Evolutionary conservation across 129 eudicot genomes (phyloP), one percentile per base, ranked within the genome.

Genomic region (Ambrosia trifida): DNA sequence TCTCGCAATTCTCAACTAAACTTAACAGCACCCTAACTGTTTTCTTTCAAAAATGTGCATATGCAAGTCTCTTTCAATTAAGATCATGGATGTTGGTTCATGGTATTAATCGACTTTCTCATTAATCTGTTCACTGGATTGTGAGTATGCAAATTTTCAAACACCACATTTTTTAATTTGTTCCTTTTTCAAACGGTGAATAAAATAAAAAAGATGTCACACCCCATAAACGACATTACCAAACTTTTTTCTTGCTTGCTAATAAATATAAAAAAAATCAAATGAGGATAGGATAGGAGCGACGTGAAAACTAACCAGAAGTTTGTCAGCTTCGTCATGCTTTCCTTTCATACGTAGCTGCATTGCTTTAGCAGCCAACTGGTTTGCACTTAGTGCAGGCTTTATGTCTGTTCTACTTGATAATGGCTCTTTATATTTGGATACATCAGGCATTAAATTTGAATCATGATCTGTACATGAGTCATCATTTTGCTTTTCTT

Each of bases 311-410:
- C 82, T 51, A 77, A 89, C 98, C 95, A 85, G 16, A 67, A 93
- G 89, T 74, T 78, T 89, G 19, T 89, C 89, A 45, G 98, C 96
- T 77, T 89, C 98, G 3, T 87, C 91, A 80, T 94, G 95, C 80
- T 85, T 86, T 77, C 98, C 98, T 86, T 87, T 89, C 92, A 94
- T 64, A 28, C 93, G 95, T 2, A 87, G 87, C 80, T 89, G 96
- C 89, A 94, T 57, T 49, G 78, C 93, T 86, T 94, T 94, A 40
- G 97, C 98, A 64, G 96, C 98, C 75, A 94, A 75, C 76, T 94
- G 95, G 61, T 94, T 94, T 47, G 97, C 95, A 80, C 88, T 89
- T 79, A 89, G 16, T 68, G 79, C 68, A 66, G 84, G 82, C 68
- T 74, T 82, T n/a, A 68, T 61, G 19, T 62, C 72, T 50, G 65